A percentile compares a stretch with the other conserved stretches of the same genome.
Evolutionary conservation across 1,284 basidiomycete species (phyloP).

Genomic region (Leccinum proliferum): DNA sequence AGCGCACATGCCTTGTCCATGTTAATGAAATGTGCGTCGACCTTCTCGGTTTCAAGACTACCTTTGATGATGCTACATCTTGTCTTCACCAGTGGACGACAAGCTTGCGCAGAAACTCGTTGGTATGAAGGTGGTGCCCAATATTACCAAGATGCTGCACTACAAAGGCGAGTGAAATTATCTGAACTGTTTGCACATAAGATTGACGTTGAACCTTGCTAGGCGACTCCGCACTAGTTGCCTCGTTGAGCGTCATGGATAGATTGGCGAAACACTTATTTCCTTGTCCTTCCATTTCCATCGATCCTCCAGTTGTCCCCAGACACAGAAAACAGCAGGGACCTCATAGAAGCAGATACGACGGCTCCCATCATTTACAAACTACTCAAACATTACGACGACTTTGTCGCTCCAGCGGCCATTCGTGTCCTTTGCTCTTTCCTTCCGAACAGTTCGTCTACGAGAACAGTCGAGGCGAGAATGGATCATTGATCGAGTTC

Average conservation of each 20-base stretch:
- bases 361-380: conserved; percentile 14
- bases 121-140: conserved; percentile 9
- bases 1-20: conserved; percentile 24
- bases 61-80: neutral
- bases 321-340: conserved; percentile 7
- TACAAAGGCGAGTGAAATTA: conserved; percentile 11
- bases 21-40: conserved; percentile 19
- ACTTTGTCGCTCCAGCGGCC: conserved; percentile 27
- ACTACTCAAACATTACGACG: conserved; percentile 17
- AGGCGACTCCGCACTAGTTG: conserved; percentile 19
- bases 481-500: neutral
- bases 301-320: neutral
- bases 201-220: neutral
- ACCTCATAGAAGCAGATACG: conserved; percentile 1
- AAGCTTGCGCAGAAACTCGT: conserved; percentile 12
- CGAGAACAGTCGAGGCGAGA: neutral
- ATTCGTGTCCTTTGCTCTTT: conserved; percentile 21
- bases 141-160: conserved; percentile 14
- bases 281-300: neutral
- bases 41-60: neutral
- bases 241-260: conserved; percentile 18
- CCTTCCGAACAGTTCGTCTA: conserved; percentile 18
- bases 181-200: neutral
- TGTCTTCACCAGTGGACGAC: conserved; percentile 11
- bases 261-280: conserved; percentile 12